These are phyloP conservation scores for Powellomyces hirtus DNA, from an alignment of 192 early-diverging fungal genomes.

Conservation along the genomic window DNA sequence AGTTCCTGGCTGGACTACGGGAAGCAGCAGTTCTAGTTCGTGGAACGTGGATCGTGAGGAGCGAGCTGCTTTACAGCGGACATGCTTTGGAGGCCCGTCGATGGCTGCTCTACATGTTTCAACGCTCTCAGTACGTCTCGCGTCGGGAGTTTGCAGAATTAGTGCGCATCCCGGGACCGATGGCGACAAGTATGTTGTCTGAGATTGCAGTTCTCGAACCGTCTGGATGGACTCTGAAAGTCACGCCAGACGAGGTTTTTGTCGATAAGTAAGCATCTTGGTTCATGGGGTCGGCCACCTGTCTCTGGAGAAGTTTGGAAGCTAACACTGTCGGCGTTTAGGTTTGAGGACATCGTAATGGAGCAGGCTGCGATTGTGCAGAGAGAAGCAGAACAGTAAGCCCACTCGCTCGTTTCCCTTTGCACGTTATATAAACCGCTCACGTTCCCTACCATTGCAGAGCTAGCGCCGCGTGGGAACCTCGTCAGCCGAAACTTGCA, in stretches of 20 bases:
- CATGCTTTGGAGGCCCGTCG: slow-evolving; percentile 38
- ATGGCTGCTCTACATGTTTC: slow-evolving; percentile 38
- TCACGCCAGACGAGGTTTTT: slow-evolving; percentile 26
- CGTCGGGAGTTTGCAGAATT: slow-evolving; percentile 20
- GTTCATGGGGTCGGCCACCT: neutral
- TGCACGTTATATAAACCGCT: neutral
- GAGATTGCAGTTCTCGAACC: slow-evolving; percentile 33
- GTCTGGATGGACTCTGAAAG: slow-evolving; percentile 30
- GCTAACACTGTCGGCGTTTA: neutral
- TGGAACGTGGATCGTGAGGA: slow-evolving; percentile 45
- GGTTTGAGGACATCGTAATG: slow-evolving; percentile 5
- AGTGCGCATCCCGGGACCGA: slow-evolving; percentile 17
- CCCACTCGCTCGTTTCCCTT: neutral
- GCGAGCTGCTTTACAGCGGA: slow-evolving; percentile 44
- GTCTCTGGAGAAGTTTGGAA: neutral
- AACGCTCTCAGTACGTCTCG: slow-evolving; percentile 1
- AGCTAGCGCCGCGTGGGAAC: neutral
- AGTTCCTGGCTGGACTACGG: slow-evolving; percentile 28
- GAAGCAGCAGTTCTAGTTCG: slow-evolving; percentile 35
- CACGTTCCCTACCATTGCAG: too few relatives aligned
- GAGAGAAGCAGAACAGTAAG: slow-evolving; percentile 1
- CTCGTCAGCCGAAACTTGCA: neutral
- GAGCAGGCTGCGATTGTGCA: slow-evolving; percentile 8
- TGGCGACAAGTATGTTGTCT: slow-evolving; percentile 33
- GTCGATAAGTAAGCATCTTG: slow-evolving; percentile 16